Base-by-base conservation (phyloP, 2,329 filamentous ascomycete species). In the Aureobasidium sp. region DNA sequence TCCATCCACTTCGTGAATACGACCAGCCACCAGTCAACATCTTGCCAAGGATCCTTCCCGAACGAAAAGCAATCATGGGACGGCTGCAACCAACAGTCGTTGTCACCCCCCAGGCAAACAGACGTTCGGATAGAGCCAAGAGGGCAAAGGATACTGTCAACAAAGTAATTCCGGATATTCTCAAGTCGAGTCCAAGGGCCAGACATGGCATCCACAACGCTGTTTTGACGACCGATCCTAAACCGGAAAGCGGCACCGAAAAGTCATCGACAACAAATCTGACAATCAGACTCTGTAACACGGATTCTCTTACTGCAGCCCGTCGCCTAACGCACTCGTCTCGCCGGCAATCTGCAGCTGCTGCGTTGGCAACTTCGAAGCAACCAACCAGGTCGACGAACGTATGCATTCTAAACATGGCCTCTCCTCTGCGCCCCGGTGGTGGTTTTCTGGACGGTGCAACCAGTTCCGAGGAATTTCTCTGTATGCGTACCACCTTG, bases 371-470 rank as follows among this genome's bases (percentile, higher is more conserved):
- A 22, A 37, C 27, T 12, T 45, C 49, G 4, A 55, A 53, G 49
- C 31, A 41, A 48, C 12, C 41, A 7, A 39, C 48, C 29, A 62
- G 39, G 27, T 42, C 15, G 66, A 68, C n/a, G 1, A 79, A 79
- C 41, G 76, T 84, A 1, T 82, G 78, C 4, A 75, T 87, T 27
- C 75, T 87, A 3, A 87, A 85, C 70, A 87, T 87, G 84, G 84
- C 84, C 0, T 87, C 84, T 0, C 82, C 84, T 0, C 76, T 85
- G 0, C 78, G 79, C 0, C 82, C 85, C 0, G 85, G 85, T 14
- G 85, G 84, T 8, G 85, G 85, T 0, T 80, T 87, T 34, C 71
- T 87, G 0, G 78, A 79, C 15, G 85, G 85, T 22, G 82, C 84
- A 0, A 81, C 80, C 9, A 80, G 80, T 4, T 83, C 86, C 64